Percentiles rank a stretch among this genome's conserved stretches.
Conservation (phyloP, 371 early-diverging fungal species). For the Zopfochytrium polystomum region DNA sequence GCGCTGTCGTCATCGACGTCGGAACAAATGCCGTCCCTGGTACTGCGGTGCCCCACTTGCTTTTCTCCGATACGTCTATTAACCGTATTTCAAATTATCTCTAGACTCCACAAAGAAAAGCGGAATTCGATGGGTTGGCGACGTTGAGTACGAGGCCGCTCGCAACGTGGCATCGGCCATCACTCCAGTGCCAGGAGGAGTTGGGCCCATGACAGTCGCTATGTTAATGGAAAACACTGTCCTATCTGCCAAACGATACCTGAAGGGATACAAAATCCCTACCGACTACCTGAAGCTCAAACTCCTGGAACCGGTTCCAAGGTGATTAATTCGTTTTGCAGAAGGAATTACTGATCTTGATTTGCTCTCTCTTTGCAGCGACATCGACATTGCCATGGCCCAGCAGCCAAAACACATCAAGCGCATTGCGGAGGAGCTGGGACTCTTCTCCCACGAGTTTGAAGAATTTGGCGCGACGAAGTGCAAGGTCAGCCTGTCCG, state of each 20-base stretch:
- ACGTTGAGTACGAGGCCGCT: slow-evolving; percentile 79
- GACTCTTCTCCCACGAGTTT: slow-evolving; percentile 67
- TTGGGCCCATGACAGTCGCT: slow-evolving; percentile 96
- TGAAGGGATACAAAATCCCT: slow-evolving; percentile 54
- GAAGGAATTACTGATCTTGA: not conserved
- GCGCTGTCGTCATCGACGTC: slow-evolving; percentile 90
- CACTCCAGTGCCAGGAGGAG: slow-evolving; percentile 95
- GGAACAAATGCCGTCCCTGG: slow-evolving; percentile 80
- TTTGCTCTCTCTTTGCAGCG: slow-evolving; percentile 41
- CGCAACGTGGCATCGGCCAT: slow-evolving; percentile 67
- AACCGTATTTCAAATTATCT: not conserved
- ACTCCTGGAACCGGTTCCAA: slow-evolving; percentile 73
- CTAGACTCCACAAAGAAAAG: slow-evolving; percentile 78
- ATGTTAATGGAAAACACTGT: slow-evolving; percentile 88
- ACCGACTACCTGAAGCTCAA: slow-evolving; percentile 64
- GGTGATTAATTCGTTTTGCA: not conserved
- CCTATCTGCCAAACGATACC: slow-evolving; percentile 69
- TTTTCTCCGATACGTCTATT: no score
- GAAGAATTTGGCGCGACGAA: slow-evolving; percentile 86
- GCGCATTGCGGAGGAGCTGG: slow-evolving; percentile 79
- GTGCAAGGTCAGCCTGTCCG: slow-evolving; percentile 82
- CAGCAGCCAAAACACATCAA: slow-evolving; percentile 83
- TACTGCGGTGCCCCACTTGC: slow-evolving; percentile 19
- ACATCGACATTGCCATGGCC: slow-evolving; percentile 87
- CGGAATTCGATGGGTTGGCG: slow-evolving; percentile 87